Evolutionary conservation across 176 grass and related monocot genomes (phyloP).

Genomic region (Oryza officinalis): DNA sequence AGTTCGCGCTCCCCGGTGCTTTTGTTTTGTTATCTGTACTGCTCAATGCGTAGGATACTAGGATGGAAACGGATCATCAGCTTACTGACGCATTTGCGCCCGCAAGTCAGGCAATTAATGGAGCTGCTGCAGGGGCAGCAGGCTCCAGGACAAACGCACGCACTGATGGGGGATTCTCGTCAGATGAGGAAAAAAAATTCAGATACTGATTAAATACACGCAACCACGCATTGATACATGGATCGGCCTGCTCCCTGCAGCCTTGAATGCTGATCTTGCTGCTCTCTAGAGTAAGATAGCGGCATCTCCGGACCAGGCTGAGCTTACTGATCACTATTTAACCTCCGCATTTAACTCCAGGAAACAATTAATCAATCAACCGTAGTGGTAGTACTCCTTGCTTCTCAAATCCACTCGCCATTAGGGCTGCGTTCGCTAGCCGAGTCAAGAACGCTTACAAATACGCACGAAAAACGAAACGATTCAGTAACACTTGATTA

Average conservation of each 20-base stretch:
- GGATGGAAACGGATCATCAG: background rate
- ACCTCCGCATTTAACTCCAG: background rate
- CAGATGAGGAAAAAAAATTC: background rate
- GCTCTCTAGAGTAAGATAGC: background rate
- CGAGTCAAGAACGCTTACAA: too few relatives aligned
- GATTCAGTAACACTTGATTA: too few relatives aligned
- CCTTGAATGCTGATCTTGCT: background rate
- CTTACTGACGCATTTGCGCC: background rate
- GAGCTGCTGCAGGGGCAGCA: background rate
- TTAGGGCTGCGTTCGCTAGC: too few relatives aligned
- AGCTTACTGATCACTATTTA: conserved; percentile 7
- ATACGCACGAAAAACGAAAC: too few relatives aligned
- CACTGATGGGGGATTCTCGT: background rate
- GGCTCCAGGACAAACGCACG: conserved; percentile 30
- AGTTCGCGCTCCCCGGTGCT: too few relatives aligned
- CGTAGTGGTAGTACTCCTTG: background rate
- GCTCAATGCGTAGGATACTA: background rate
- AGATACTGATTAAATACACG: background rate
- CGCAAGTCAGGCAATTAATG: conserved; percentile 16
- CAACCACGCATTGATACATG: background rate
- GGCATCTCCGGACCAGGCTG: background rate
- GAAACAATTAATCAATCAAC: background rate
- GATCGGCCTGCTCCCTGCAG: background rate
- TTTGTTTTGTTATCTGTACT: background rate
- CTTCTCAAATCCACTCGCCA: background rate